phyloP scores from a whole-genome alignment of 352 stramenopile species.

The Phytophthora macrochlamydospora region DNA sequence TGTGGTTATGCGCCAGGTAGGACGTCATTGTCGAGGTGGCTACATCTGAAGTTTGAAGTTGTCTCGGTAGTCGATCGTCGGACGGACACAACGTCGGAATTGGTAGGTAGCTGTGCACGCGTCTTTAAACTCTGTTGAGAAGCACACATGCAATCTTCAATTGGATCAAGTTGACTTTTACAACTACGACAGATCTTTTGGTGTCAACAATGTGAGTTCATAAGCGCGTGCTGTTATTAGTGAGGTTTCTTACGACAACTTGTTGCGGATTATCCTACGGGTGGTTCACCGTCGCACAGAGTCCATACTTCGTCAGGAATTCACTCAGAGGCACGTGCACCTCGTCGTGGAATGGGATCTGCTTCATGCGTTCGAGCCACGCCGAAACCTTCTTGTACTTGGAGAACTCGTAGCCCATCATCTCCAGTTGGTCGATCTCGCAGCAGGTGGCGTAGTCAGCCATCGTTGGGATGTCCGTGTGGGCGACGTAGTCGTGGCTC shows the following conservation, averaged over 20 bases:
- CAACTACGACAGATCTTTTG: no score
- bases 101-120: slow-evolving; percentile 37
- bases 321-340: slow-evolving; percentile 11
- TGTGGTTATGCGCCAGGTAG: background rate
- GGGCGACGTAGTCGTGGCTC: slow-evolving; percentile 44
- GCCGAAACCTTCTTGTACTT: slow-evolving; percentile 46
- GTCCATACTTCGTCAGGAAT: slow-evolving; percentile 4
- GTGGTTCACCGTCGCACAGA: background rate
- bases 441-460: slow-evolving; percentile 57
- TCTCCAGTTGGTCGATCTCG: slow-evolving; percentile 61
- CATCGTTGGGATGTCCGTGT: slow-evolving; percentile 43
- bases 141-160: background rate
- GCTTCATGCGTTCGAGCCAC: slow-evolving; percentile 47
- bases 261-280: background rate
- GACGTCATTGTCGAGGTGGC: background rate
- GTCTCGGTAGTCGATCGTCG: background rate
- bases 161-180: no score
- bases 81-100: background rate
- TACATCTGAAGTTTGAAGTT: background rate
- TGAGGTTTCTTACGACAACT: background rate
- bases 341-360: slow-evolving; percentile 30
- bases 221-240: no score
- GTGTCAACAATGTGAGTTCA: no score
- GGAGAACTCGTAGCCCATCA: slow-evolving; percentile 46
- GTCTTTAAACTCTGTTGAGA: slow-evolving; percentile 3